These are phyloP conservation scores for Kwoniella sp. DNA, from an alignment of 768 basidiomycete genomes.

Conservation along the genomic window DNA sequence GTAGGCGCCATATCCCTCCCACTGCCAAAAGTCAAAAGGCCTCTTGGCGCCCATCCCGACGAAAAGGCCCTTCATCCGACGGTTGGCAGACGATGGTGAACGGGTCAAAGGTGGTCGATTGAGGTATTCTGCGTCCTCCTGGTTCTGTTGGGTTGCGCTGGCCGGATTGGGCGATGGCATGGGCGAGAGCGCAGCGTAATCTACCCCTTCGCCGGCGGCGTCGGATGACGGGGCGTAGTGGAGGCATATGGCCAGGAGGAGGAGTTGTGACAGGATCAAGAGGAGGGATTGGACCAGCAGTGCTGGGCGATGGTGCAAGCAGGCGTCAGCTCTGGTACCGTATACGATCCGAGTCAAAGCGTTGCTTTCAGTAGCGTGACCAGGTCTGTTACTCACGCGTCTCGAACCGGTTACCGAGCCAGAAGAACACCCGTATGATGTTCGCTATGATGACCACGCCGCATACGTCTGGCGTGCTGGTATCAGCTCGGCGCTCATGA, in stretches of 20 bases:
- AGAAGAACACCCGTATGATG: constrained; percentile 50
- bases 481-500: too few species aligned
- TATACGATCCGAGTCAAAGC: too few species aligned
- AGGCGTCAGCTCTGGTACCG: too few species aligned
- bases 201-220: background rate
- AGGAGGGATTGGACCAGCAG: constrained; percentile 48
- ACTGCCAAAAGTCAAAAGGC: constrained; percentile 48
- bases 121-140: constrained; percentile 13
- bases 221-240: constrained; percentile 34
- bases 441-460: constrained; percentile 47
- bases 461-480: constrained; percentile 50
- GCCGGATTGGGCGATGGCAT: constrained; percentile 11
- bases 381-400: constrained; percentile 28
- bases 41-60: constrained; percentile 11
- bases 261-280: constrained; percentile 49
- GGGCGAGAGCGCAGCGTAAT: constrained; percentile 37
- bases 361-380: too few species aligned
- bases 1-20: constrained; percentile 45
- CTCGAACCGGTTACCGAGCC: constrained; percentile 49
- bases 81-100: background rate
- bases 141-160: background rate
- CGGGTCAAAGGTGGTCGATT: constrained; percentile 4
- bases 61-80: background rate
- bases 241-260: constrained; percentile 48
- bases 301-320: too few species aligned